Percentiles rank a stretch among this genome's conserved stretches.
phyloP scores from a whole-genome alignment of 352 stramenopile genomes.

The Phytophthora foliorum region DNA sequence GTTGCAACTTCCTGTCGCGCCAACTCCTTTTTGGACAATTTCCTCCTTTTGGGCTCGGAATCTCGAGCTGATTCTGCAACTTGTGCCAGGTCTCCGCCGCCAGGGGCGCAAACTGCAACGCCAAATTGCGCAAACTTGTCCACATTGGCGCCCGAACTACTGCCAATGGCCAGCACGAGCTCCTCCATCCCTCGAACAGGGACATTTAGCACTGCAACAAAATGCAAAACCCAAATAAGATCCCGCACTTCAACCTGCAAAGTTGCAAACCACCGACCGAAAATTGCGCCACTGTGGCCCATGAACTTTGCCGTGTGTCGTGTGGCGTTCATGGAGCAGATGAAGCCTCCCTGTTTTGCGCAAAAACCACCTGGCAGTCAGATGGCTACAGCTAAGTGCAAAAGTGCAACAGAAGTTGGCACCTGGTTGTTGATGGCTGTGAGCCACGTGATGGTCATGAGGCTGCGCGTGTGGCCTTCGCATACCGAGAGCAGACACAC shows the following conservation, averaged over 20 bases:
- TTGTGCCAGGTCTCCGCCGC: conserved; percentile 24
- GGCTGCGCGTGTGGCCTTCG: conserved; percentile 36
- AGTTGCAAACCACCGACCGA: conserved; percentile 51
- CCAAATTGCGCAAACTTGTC: conserved; percentile 75
- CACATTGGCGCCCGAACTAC: conserved; percentile 54
- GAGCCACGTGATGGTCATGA: conserved; percentile 92
- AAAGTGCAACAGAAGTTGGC: conserved; percentile 5
- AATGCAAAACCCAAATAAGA: background rate
- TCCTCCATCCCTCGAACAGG: conserved; percentile 77
- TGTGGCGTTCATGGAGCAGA: conserved; percentile 85
- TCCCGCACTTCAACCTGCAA: conserved; percentile 1
- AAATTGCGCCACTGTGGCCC: conserved; percentile 54
- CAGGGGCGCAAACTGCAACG: conserved; percentile 59
- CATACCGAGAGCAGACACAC: conserved; percentile 76
- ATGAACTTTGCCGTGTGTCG: conserved; percentile 73
- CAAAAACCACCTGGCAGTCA: conserved; percentile 1
- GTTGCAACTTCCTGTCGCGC: conserved; percentile 39
- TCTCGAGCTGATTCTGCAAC: background rate
- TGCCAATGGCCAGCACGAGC: conserved; percentile 81
- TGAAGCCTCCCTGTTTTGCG: conserved; percentile 62
- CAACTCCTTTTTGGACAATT: conserved; percentile 76
- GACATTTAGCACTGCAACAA: conserved; percentile 76
- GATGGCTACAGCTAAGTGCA: background rate
- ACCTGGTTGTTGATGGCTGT: conserved; percentile 91
- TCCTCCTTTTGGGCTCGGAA: conserved; percentile 43